Conservation (phyloP, 306 rosid species). For the Prunus dulcis region DNA sequence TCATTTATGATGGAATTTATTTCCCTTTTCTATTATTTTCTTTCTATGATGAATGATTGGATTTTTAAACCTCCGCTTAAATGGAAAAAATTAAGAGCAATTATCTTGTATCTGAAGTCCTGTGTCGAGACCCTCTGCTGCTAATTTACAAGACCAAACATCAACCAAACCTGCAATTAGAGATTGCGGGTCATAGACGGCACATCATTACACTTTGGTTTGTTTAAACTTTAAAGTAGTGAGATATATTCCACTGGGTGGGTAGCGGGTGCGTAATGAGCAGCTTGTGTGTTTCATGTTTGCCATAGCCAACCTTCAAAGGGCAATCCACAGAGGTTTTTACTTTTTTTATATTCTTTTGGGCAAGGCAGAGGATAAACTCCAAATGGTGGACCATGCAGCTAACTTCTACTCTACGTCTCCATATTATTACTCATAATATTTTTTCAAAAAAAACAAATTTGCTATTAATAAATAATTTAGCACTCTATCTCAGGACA, state of each 20-base stretch:
- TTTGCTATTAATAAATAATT: too few species aligned
- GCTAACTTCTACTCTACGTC: slow-evolving; percentile 2
- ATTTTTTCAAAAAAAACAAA: too few species aligned
- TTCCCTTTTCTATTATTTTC: neutral
- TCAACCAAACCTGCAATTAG: neutral
- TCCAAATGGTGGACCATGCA: neutral
- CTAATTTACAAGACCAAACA: too few species aligned
- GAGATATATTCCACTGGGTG: neutral
- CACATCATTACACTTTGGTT: slow-evolving; percentile 20
- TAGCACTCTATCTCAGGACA: too few species aligned
- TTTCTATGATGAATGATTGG: too few species aligned
- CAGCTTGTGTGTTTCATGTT: neutral
- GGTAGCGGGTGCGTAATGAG: neutral
- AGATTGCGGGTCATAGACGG: slow-evolving; percentile 48
- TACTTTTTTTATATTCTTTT: neutral
- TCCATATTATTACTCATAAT: neutral
- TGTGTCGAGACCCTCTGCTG: too few species aligned
- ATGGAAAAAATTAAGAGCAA: neutral
- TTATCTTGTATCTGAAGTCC: too few species aligned
- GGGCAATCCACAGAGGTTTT: neutral
- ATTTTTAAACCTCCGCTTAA: too few species aligned
- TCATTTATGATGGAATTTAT: neutral
- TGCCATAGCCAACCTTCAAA: neutral
- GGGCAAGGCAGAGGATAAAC: neutral
- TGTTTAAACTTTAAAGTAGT: neutral